Evolutionary conservation across 345 rosid genomes (phyloP), one percentile per base, ranked within the genome.

Genomic region (Viola odorata): DNA sequence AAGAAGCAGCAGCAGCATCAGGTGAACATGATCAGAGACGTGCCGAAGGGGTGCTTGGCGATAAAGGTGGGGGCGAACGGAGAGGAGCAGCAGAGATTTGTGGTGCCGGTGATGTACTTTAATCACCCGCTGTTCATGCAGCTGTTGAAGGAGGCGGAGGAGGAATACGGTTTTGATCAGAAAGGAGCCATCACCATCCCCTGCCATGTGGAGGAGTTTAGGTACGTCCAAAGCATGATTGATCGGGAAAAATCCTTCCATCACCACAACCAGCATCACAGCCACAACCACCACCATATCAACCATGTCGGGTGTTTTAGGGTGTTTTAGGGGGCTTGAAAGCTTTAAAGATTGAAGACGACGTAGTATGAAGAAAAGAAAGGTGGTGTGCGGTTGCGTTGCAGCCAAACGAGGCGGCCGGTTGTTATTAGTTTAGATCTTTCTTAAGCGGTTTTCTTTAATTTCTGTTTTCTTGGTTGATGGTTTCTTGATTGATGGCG

Each of bases 221-320:
- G 59, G 66, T 45, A 50, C 59, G 70, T 72, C 17, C 75, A 57
- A 51, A 50, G 71, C 49, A 54, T 80, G 79, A 88, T 88, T 52
- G 91, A 83, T 49, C 77, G 71, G 68, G 95, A 88, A 53, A 78
- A 70, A 8, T 76, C 85, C 55, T 60, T 77, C 44, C 70, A 73
- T 50, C 79, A 85, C 37, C 73, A 77, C 59, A 81, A 67, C 65
- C 32, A 23, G 32, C 32, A 23, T 23, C 32, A 23, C 32, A 23
- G 32, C 32, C 32, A 23, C 32, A 23, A 23, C 32, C 32, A 23
- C 32, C 32, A 23, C 32, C 32, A 23, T 23, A 23, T 23, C 32
- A 0, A 23, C 32, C 32, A 23, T 23, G 70, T 72, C 39, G 86
- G 86, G 1, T 87, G 95, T 73, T 87, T 85, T 73, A 85, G 88